A percentile compares a stretch with the other conserved stretches of the same genome.
Conservation (phyloP, 2,329 filamentous ascomycete genomes). For the Calonectria montana region DNA sequence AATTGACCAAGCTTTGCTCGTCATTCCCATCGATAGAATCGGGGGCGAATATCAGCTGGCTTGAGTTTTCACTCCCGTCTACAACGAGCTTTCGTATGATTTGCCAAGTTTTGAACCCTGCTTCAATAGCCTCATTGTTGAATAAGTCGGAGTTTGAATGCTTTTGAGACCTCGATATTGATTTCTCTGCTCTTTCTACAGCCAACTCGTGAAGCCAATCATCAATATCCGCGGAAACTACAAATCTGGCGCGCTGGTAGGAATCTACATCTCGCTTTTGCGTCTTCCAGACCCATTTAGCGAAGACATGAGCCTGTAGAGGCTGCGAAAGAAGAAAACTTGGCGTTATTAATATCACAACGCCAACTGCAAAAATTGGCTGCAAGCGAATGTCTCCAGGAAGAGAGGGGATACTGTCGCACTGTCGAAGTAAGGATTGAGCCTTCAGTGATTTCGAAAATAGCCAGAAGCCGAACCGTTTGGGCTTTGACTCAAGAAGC, state of each 20-base stretch:
- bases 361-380: constrained; percentile 47
- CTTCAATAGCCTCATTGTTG: constrained; percentile 27
- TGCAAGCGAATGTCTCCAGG: constrained; percentile 42
- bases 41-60: constrained; percentile 58
- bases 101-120: constrained; percentile 37
- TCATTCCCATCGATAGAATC: constrained; percentile 65
- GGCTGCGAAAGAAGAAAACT: constrained; percentile 56
- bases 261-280: constrained; percentile 25
- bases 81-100: constrained; percentile 34
- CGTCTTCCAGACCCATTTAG: constrained; percentile 50
- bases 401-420: background rate
- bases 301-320: constrained; percentile 45
- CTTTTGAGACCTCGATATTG: background rate
- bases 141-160: background rate
- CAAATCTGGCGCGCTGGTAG: constrained; percentile 39
- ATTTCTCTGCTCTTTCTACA: constrained; percentile 29
- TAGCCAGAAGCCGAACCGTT: constrained; percentile 52
- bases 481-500: constrained; percentile 46
- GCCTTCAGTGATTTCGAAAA: constrained; percentile 48
- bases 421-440: constrained; percentile 29
- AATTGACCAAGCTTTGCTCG: constrained; percentile 72
- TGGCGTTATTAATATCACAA: constrained; percentile 53
- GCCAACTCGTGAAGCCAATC: constrained; percentile 46
- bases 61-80: background rate
- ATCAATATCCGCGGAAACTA: constrained; percentile 44